Conservation (phyloP, 768 basidiomycete genomes). For the Termitomyces sp. region DNA sequence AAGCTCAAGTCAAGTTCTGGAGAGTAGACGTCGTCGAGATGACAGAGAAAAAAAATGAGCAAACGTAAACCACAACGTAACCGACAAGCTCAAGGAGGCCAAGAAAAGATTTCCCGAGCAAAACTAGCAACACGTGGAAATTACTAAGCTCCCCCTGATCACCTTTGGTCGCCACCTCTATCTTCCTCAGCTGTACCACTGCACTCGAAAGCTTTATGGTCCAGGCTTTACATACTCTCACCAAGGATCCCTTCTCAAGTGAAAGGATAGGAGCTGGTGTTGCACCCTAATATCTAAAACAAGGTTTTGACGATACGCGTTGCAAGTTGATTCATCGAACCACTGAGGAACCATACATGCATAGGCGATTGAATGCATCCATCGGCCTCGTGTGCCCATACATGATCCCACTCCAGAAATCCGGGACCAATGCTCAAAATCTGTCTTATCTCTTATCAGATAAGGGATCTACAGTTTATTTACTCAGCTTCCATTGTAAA, state of each 20-base stretch:
- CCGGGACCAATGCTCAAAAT: background rate
- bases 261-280: background rate
- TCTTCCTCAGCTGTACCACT: background rate
- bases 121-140: slow-evolving; percentile 33
- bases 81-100: slow-evolving; percentile 9
- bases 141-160: slow-evolving; percentile 23
- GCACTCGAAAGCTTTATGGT: background rate
- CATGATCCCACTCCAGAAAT: background rate
- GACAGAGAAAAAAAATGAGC: background rate
- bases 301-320: background rate
- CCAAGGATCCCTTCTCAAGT: background rate
- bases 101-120: slow-evolving; percentile 30
- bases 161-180: background rate
- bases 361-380: background rate
- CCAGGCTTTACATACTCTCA: background rate
- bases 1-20: slow-evolving; percentile 2
- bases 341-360: background rate
- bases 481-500: background rate
- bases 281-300: too few relatives aligned
- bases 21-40: background rate
- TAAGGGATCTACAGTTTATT: background rate
- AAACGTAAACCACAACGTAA: slow-evolving; percentile 2
- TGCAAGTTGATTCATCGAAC: background rate
- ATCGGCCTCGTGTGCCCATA: background rate
- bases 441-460: background rate